phyloP scores from a whole-genome alignment of 129 eudicot species.

The Flaveria robusta region DNA sequence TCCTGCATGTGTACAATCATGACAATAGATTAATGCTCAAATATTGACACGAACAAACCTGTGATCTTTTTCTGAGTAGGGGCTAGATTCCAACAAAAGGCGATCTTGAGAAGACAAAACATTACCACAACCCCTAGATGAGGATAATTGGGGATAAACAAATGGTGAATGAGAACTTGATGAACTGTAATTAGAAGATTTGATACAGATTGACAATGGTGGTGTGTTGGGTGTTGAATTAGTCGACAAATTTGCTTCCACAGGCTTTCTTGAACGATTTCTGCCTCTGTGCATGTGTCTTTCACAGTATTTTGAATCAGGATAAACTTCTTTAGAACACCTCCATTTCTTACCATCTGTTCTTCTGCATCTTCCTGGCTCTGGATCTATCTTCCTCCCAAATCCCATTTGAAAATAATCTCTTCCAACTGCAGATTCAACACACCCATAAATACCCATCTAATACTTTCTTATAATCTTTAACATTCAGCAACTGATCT shows the following conservation, averaged over 20 bases:
- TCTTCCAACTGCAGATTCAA: constrained; percentile 66
- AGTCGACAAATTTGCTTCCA: constrained; percentile 11
- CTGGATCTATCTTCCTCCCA: constrained; percentile 19
- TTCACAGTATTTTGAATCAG: constrained; percentile 19
- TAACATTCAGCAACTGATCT: not conserved
- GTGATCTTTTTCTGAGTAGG: constrained; percentile 53
- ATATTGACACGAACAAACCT: constrained; percentile 32
- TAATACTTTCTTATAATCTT: not conserved
- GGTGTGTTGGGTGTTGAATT: not conserved
- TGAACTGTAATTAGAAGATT: constrained; percentile 3
- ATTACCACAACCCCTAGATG: constrained; percentile 43
- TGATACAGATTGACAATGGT: not conserved
- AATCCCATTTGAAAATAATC: constrained; percentile 24
- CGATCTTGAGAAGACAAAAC: constrained; percentile 45
- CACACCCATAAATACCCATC: not conserved
- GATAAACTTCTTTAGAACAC: constrained; percentile 26
- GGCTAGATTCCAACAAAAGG: constrained; percentile 58
- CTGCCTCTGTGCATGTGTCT: constrained; percentile 54
- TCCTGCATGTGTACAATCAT: constrained; percentile 46
- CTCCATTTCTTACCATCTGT: constrained; percentile 40
- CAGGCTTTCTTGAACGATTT: constrained; percentile 24
- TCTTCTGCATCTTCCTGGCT: constrained; percentile 94
- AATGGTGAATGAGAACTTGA: constrained; percentile 27
- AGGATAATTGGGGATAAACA: constrained; percentile 45
- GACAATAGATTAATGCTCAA: constrained; percentile 32